Evolutionary conservation across 1,284 basidiomycete species (phyloP).

Genomic region (Leccinum griseonigrum): DNA sequence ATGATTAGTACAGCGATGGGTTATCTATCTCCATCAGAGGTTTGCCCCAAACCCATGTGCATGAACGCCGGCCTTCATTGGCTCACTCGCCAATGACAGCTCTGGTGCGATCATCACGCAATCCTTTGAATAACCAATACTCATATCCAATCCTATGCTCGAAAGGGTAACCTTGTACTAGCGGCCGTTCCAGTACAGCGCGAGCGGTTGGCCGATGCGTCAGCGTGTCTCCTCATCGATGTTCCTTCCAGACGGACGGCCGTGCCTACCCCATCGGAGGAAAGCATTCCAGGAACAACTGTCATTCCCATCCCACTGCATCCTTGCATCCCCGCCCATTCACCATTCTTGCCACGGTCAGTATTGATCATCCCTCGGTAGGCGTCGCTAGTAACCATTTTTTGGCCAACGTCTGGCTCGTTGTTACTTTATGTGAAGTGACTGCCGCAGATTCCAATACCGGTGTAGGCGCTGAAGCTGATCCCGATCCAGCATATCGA

Average conservation of each 20-base stretch:
- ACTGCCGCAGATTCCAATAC: neutral
- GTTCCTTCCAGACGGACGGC: neutral
- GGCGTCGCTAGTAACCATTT: neutral
- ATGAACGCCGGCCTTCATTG: neutral
- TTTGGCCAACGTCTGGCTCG: neutral
- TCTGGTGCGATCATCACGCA: slow-evolving; percentile 17
- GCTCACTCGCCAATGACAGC: neutral
- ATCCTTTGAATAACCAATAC: neutral
- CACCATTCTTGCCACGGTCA: neutral
- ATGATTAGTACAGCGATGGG: neutral
- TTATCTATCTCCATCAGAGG: slow-evolving; percentile 11
- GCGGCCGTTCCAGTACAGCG: neutral
- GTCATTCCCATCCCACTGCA: neutral
- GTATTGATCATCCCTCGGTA: neutral
- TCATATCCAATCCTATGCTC: neutral
- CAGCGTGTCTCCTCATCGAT: neutral
- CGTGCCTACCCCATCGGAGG: neutral
- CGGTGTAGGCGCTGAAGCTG: neutral
- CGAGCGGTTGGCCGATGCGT: neutral
- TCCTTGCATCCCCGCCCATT: neutral
- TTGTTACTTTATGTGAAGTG: neutral
- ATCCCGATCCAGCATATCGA: slow-evolving; percentile 2
- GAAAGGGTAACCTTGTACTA: too few species aligned
- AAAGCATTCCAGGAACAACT: too few species aligned
- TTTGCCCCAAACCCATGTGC: neutral